phyloP scores from a whole-genome alignment of 768 basidiomycete genomes.

The Trametes cinnabarina region DNA sequence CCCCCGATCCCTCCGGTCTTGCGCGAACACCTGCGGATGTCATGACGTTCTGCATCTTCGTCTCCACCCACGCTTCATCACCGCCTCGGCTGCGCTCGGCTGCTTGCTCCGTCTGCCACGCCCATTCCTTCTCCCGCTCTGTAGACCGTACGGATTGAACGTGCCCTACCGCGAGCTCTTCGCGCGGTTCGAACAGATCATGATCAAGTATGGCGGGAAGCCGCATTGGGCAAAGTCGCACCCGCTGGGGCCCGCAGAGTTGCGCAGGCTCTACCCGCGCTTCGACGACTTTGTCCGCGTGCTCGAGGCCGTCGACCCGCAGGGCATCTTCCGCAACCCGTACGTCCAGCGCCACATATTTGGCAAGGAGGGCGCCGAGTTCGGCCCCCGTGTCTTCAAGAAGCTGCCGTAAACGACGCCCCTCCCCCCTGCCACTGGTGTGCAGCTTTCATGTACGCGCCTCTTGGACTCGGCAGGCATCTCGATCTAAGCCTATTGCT shows the following conservation, averaged over 20 bases:
- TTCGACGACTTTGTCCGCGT: slow-evolving; percentile 77
- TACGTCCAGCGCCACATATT: slow-evolving; percentile 88
- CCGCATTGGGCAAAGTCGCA: slow-evolving; percentile 99
- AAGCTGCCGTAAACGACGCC: slow-evolving; percentile 21
- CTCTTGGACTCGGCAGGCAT: too few species aligned
- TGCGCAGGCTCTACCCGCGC: slow-evolving; percentile 72
- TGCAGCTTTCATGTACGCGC: too few species aligned
- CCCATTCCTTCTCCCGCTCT: slow-evolving; percentile 2
- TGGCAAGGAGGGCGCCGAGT: slow-evolving; percentile 46
- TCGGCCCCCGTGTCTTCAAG: slow-evolving; percentile 49
- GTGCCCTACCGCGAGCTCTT: slow-evolving; percentile 83
- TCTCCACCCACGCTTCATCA: not conserved
- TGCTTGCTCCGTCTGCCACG: not conserved
- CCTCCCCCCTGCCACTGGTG: too few species aligned
- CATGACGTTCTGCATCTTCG: not conserved
- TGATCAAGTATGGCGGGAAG: slow-evolving; percentile 68
- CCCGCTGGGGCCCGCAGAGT: slow-evolving; percentile 56
- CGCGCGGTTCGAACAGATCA: slow-evolving; percentile 67
- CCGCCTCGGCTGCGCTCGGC: not conserved
- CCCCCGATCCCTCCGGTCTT: not conserved
- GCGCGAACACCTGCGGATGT: not conserved
- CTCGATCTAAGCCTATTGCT: too few species aligned
- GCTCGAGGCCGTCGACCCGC: slow-evolving; percentile 67
- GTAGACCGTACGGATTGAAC: slow-evolving; percentile 80
- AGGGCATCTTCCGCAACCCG: slow-evolving; percentile 79